phyloP scores from a whole-genome alignment of 2,329 filamentous ascomycete species.

The Xylariaceae sp. region DNA sequence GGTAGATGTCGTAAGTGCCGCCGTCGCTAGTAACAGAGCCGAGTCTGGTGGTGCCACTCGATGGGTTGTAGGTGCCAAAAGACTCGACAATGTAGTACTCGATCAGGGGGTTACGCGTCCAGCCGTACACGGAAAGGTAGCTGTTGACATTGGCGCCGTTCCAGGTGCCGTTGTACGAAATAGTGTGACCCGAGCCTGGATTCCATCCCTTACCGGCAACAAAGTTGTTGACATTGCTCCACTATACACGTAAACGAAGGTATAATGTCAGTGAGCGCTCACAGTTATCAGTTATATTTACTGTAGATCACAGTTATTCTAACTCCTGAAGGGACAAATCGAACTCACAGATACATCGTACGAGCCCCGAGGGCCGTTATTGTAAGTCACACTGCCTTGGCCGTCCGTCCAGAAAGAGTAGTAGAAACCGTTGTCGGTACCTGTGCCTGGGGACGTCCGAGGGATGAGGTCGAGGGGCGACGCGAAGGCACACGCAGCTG shows the following conservation, averaged over 20 bases:
- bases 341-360: slow-evolving; percentile 49
- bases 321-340: slow-evolving; percentile 44
- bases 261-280: no score
- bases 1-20: slow-evolving; percentile 45
- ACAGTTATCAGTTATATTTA: no score
- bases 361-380: slow-evolving; percentile 56
- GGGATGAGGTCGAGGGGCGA: slow-evolving; percentile 36
- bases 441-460: slow-evolving; percentile 51
- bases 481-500: slow-evolving; percentile 15
- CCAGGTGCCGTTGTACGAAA: slow-evolving; percentile 22
- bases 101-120: slow-evolving; percentile 47
- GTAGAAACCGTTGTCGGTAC: slow-evolving; percentile 63
- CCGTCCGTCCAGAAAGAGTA: slow-evolving; percentile 67
- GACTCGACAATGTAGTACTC: slow-evolving; percentile 52
- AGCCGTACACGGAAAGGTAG: slow-evolving; percentile 46
- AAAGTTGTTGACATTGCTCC: slow-evolving; percentile 52
- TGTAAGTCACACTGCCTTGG: slow-evolving; percentile 57
- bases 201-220: slow-evolving; percentile 59
- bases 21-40: slow-evolving; percentile 43
- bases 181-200: slow-evolving; percentile 25
- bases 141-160: slow-evolving; percentile 31
- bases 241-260: slow-evolving; percentile 22
- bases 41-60: slow-evolving; percentile 43
- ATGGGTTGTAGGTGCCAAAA: slow-evolving; percentile 51
- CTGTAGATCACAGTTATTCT: neutral